phyloP scores from a whole-genome alignment of 176 grass and related monocot species.

The Musa schizocarpa region DNA sequence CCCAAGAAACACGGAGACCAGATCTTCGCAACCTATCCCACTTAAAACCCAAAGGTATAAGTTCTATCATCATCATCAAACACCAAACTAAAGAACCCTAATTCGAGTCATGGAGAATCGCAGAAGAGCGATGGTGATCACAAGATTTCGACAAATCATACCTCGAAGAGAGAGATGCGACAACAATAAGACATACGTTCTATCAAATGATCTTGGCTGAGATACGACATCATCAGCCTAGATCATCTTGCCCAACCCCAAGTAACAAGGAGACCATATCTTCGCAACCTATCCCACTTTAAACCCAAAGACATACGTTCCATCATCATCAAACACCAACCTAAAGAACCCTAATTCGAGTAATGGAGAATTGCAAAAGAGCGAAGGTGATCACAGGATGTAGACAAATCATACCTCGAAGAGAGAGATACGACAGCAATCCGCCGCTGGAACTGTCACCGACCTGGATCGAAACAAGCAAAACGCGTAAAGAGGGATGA shows the following conservation, averaged over 20 bases:
- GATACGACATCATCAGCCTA: not conserved
- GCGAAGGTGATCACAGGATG: not conserved
- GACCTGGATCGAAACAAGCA: constrained; percentile 20
- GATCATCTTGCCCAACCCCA: not conserved
- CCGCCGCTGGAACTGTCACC: constrained; percentile 21
- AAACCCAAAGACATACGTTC: not conserved
- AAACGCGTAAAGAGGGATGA: not conserved
- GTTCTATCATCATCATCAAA: too few species aligned
- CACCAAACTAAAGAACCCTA: not conserved
- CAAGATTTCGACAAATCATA: constrained; percentile 7
- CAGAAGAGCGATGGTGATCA: not conserved
- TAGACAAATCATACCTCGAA: constrained; percentile 38
- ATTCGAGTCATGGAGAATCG: not conserved
- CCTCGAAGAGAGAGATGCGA: constrained; percentile 11
- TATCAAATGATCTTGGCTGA: too few species aligned
- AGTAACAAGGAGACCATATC: not conserved
- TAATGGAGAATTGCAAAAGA: not conserved
- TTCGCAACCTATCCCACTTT: not conserved
- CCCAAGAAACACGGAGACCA: not conserved
- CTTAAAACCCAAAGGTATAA: not conserved
- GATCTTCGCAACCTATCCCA: not conserved
- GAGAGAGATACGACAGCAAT: constrained; percentile 62
- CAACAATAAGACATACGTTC: too few species aligned
- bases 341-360: not conserved
- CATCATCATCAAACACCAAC: too few species aligned